Evolutionary conservation across 176 grass and related monocot species (phyloP).

Genomic region (Ampelocalamus luodianensis): DNA sequence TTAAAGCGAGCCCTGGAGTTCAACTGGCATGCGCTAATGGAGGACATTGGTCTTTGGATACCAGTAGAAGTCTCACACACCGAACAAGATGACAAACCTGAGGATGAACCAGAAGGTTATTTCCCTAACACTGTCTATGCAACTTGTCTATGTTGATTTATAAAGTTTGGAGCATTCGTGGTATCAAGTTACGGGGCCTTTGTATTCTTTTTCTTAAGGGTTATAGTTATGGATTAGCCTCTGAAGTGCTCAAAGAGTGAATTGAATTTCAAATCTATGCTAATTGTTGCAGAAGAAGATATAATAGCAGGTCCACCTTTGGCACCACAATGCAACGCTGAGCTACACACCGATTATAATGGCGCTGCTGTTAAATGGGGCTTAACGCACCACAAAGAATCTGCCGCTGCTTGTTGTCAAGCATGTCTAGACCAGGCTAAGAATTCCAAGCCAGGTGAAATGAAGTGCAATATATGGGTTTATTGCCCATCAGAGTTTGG

Average conservation of each 20-base stretch:
- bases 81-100: slow-evolving; percentile 80
- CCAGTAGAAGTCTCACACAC: slow-evolving; percentile 62
- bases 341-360: slow-evolving; percentile 85
- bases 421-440: slow-evolving; percentile 92
- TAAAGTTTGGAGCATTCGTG: background rate
- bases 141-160: slow-evolving; percentile 16
- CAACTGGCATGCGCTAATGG: slow-evolving; percentile 72
- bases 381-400: slow-evolving; percentile 94
- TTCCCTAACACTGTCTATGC: slow-evolving; percentile 21
- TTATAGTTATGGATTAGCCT: background rate
- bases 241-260: background rate
- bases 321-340: slow-evolving; percentile 72
- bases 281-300: slow-evolving; percentile 66
- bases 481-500: slow-evolving; percentile 98
- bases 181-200: background rate
- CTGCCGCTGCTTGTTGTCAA: slow-evolving; percentile 91
- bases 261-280: slow-evolving; percentile 19
- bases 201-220: slow-evolving; percentile 5
- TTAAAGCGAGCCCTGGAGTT: slow-evolving; percentile 68
- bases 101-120: slow-evolving; percentile 87
- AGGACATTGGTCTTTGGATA: slow-evolving; percentile 84
- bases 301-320: slow-evolving; percentile 85
- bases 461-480: slow-evolving; percentile 98
- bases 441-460: slow-evolving; percentile 76
- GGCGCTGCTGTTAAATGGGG: slow-evolving; percentile 94